phyloP scores from a whole-genome alignment of 2,329 filamentous ascomycete species.

The Alternaria novae-zelandiae region DNA sequence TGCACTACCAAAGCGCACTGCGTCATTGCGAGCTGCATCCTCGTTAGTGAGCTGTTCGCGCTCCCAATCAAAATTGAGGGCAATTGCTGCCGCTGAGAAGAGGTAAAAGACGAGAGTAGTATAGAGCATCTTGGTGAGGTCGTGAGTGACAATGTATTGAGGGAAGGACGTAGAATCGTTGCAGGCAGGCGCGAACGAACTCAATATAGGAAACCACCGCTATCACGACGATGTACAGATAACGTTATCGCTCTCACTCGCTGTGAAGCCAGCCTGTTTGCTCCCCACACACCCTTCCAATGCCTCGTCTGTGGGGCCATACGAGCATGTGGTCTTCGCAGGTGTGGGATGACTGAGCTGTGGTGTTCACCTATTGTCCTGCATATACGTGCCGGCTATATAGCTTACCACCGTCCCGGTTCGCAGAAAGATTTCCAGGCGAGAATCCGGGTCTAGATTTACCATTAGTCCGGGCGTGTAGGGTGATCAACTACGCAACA shows the following conservation, averaged over 20 bases:
- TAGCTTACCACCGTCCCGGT: neutral
- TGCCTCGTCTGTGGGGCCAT: neutral
- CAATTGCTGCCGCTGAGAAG: neutral
- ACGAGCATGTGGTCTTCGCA: neutral
- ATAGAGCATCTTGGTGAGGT: neutral
- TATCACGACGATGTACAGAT: neutral
- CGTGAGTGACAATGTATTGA: neutral
- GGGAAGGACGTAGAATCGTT: neutral
- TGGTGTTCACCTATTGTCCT: constrained; percentile 1
- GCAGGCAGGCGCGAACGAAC: neutral
- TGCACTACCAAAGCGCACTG: constrained; percentile 21
- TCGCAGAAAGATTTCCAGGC: neutral
- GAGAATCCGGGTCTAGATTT: neutral
- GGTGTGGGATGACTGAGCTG: neutral
- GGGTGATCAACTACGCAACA: neutral
- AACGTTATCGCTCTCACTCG: neutral
- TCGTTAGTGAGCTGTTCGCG: constrained; percentile 26
- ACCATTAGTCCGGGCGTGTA: neutral
- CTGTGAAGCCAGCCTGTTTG: neutral
- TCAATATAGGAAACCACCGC: neutral
- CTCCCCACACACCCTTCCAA: neutral
- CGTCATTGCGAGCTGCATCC: constrained; percentile 22
- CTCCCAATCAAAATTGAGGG: constrained; percentile 35
- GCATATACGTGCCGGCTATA: constrained; percentile 7
- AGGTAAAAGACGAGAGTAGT: neutral